A percentile compares a stretch with the other conserved stretches of the same genome.
phyloP scores from a whole-genome alignment of 768 basidiomycete genomes.

The Leccinum pellstonianum region DNA sequence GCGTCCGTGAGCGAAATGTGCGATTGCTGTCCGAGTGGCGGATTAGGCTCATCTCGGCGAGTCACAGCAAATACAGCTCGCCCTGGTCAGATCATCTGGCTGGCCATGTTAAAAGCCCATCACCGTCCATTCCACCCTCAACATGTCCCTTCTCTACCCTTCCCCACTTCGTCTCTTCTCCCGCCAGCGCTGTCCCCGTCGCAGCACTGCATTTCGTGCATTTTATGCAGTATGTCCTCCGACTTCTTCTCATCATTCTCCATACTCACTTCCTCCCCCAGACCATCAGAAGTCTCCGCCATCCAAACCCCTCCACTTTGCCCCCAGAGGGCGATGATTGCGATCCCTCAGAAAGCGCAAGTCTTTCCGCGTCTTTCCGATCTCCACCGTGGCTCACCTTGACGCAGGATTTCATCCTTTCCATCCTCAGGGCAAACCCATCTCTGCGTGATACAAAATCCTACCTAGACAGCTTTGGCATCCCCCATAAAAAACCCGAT shows the following conservation, averaged over 20 bases:
- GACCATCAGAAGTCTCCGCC: conserved; percentile 34
- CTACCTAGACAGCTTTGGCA: conserved; percentile 90
- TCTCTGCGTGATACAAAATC: conserved; percentile 87
- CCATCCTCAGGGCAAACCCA: conserved; percentile 89
- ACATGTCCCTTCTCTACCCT: conserved; percentile 25
- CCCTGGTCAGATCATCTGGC: conserved; percentile 14
- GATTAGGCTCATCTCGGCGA: conserved; percentile 17
- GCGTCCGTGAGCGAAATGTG: conserved; percentile 16
- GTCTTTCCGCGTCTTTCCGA: conserved; percentile 11
- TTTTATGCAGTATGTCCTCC: conserved; percentile 51
- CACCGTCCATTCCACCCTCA: background rate
- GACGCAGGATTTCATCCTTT: conserved; percentile 89
- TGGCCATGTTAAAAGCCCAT: conserved; percentile 25
- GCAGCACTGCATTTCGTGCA: conserved; percentile 45
- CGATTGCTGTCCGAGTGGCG: conserved; percentile 25
- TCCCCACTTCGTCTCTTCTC: conserved; percentile 27
- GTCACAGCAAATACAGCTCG: conserved; percentile 30
- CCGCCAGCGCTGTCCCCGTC: conserved; percentile 31
- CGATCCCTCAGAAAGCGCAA: conserved; percentile 49
- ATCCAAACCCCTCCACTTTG: conserved; percentile 1
- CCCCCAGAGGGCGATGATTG: conserved; percentile 25
- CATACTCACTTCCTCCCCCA: conserved; percentile 24
- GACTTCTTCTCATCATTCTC: background rate
- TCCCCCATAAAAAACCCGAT: conserved; percentile 40
- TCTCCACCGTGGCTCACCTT: conserved; percentile 12